phyloP scores from a whole-genome alignment of 306 rosid species.

The Cyclanthera cordifolia region DNA sequence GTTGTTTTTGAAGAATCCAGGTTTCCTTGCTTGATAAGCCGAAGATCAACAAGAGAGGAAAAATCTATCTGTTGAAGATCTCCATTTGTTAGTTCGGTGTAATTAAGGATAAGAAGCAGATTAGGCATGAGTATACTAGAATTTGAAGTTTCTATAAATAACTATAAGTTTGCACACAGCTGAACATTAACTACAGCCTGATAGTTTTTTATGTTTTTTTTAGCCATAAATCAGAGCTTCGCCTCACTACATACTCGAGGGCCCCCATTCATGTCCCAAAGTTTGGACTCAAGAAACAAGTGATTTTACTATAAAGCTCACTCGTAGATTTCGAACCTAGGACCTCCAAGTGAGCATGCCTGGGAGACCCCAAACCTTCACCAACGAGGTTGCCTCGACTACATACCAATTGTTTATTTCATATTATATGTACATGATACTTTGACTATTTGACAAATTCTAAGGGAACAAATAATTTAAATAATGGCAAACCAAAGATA shows the following conservation, averaged over 20 bases:
- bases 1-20: conserved; percentile 17
- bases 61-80: conserved; percentile 35
- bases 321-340: no score
- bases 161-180: neutral
- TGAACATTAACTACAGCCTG: neutral
- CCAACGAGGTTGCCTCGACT: no score
- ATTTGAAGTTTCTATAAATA: neutral
- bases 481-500: neutral
- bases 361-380: no score
- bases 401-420: neutral
- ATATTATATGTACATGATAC: neutral
- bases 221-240: no score
- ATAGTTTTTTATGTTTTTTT: no score
- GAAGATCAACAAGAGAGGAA: conserved; percentile 38
- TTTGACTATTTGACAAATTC: neutral
- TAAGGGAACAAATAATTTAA: neutral
- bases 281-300: no score
- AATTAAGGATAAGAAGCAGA: conserved; percentile 9
- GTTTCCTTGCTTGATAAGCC: conserved; percentile 30
- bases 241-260: no score
- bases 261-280: no score
- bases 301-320: no score
- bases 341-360: no score
- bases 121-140: neutral
- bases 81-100: conserved; percentile 17